Evolutionary conservation across 495 filamentous ascomycete genomes (phyloP).

Genomic region (Tuber calosporum): DNA sequence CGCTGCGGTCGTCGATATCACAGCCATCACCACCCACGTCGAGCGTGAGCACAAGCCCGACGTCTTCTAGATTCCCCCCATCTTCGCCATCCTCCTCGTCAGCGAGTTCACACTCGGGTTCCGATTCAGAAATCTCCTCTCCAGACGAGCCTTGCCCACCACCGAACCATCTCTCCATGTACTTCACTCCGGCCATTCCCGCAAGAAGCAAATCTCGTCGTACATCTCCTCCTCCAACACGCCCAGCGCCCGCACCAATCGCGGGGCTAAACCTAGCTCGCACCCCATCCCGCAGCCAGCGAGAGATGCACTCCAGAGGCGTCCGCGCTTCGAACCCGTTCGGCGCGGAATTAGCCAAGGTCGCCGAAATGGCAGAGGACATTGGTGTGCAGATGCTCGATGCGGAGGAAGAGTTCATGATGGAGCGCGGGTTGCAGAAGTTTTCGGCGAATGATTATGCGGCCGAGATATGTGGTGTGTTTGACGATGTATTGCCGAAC

Average conservation of each 20-base stretch:
- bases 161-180: conserved; percentile 73
- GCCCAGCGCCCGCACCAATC: conserved; percentile 40
- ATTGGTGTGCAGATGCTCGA: conserved; percentile 58
- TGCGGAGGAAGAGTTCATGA: conserved; percentile 62
- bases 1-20: conserved; percentile 51
- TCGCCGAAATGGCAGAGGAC: conserved; percentile 79
- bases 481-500: conserved; percentile 42
- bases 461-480: conserved; percentile 56
- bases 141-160: conserved; percentile 45
- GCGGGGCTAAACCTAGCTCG: conserved; percentile 30
- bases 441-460: conserved; percentile 79
- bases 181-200: conserved; percentile 53
- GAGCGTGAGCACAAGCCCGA: conserved; percentile 54
- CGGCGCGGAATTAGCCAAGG: conserved; percentile 65
- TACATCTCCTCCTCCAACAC: conserved; percentile 35
- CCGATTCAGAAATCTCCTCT: conserved; percentile 29
- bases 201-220: conserved; percentile 43
- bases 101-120: conserved; percentile 15
- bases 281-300: conserved; percentile 34
- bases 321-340: conserved; percentile 51
- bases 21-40: conserved; percentile 64
- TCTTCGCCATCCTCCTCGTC: conserved; percentile 25
- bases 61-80: conserved; percentile 32
- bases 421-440: conserved; percentile 60
- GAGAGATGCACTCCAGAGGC: conserved; percentile 36